Conservation (phyloP, 164 flowering plant species). For the Piper betle region DNA sequence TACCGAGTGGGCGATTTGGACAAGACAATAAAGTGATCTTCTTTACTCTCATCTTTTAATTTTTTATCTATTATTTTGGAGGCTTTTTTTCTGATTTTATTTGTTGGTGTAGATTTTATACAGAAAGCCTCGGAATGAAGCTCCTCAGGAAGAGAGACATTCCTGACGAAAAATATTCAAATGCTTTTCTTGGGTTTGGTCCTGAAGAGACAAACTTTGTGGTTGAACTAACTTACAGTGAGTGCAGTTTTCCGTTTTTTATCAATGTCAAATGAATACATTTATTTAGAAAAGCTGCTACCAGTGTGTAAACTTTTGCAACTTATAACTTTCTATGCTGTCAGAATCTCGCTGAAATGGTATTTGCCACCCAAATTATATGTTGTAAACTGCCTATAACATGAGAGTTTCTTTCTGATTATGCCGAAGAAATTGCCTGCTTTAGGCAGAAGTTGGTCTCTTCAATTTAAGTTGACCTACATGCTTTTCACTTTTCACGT, state of each 20-base stretch:
- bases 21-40: conserved; percentile 53
- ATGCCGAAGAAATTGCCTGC: no score
- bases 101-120: conserved; percentile 52
- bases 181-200: conserved; percentile 96
- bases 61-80: no score
- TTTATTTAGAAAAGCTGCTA: no score
- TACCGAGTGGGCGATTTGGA: conserved; percentile 84
- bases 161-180: conserved; percentile 89
- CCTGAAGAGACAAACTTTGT: conserved; percentile 78
- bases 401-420: no score
- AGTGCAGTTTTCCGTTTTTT: conserved; percentile 8
- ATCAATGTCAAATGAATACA: no score
- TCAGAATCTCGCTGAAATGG: no score
- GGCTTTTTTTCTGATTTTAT: not conserved
- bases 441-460: no score
- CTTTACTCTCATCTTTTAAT: not conserved
- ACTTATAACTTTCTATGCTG: no score
- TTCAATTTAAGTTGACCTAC: no score
- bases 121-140: conserved; percentile 88
- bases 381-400: no score
- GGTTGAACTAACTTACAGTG: conserved; percentile 90
- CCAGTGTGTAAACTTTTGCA: not conserved
- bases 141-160: conserved; percentile 78
- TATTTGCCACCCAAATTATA: no score
- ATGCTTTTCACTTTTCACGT: no score